Conservation (phyloP, 2,329 filamentous ascomycete species). For the Chrysoporthe deuterocubensis region DNA sequence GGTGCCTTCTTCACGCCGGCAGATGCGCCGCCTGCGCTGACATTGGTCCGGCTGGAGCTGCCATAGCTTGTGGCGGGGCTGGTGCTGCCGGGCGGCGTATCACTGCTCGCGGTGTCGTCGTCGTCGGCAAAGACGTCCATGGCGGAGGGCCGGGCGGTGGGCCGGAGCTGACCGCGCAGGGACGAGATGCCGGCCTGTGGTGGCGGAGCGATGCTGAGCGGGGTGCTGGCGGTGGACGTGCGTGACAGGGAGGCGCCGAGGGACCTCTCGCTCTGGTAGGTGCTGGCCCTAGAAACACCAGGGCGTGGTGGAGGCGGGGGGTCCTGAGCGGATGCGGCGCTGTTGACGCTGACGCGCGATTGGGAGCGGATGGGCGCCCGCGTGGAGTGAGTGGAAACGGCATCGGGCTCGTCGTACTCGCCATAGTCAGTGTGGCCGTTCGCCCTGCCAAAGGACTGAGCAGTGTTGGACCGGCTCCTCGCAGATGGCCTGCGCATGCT, state of each 20-base stretch:
- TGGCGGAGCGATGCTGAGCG: slow-evolving; percentile 26
- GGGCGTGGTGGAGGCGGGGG: slow-evolving; percentile 41
- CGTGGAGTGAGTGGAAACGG: slow-evolving; percentile 40
- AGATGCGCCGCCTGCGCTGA: slow-evolving; percentile 35
- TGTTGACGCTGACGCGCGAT: slow-evolving; percentile 35
- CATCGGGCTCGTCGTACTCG: slow-evolving; percentile 39
- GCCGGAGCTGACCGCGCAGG: slow-evolving; percentile 49
- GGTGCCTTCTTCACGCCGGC: slow-evolving; percentile 42
- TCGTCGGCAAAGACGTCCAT: slow-evolving; percentile 53
- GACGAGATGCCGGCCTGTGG: slow-evolving; percentile 38
- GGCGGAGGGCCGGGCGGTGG: slow-evolving; percentile 48
- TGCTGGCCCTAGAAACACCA: slow-evolving; percentile 42
- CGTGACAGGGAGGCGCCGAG: slow-evolving; percentile 24
- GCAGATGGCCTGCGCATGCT: slow-evolving; percentile 34
- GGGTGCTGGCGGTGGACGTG: slow-evolving; percentile 25
- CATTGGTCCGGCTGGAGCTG: slow-evolving; percentile 54
- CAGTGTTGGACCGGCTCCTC: slow-evolving; percentile 53
- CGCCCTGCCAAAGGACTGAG: slow-evolving; percentile 45
- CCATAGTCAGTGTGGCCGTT: slow-evolving; percentile 43
- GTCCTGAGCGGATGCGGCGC: slow-evolving; percentile 34
- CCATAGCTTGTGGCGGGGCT: slow-evolving; percentile 62
- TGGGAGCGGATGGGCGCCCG: slow-evolving; percentile 51
- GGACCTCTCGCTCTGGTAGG: slow-evolving; percentile 40
- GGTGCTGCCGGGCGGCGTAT: slow-evolving; percentile 56
- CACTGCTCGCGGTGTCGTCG: slow-evolving; percentile 55